Evolutionary conservation across 345 rosid species (phyloP), one percentile per base, ranked within the genome.

Genomic region (Litchi chinensis): DNA sequence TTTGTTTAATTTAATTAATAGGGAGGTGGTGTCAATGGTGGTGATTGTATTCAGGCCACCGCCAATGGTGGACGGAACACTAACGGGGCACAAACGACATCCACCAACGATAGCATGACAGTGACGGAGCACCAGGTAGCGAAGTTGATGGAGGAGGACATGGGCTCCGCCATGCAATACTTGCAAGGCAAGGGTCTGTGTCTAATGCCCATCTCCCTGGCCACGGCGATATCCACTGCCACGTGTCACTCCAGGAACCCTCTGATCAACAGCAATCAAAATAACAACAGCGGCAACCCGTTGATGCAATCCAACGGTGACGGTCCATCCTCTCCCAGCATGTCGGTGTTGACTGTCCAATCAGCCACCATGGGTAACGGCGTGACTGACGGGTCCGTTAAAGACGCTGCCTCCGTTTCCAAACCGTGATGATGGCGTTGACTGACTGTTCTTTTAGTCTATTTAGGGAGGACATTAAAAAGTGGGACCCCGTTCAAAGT

Each of bases 81-180:
- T n/a, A 68, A 86, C 79, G 83, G 82, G 65, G 77, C 71, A 68
- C 79, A 82, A 28, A 84, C 82, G 68, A 77, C 87, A 32, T 80
- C 87, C 41, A 24, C 85, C 1, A 86, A 87, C 65, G 93, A 87
- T 81, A 85, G 86, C 81, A 48, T 93, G n/a, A 88, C 93, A 63
- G 82, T 89, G 81, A 88, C 97, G 75, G 99, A 94, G 80, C 90
- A 91, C 69, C 97, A 95, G 73, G 99, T 96, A 63, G 98, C 95
- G 0, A 96, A 91, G 87, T 87, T 96, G 26, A 93, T 96, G 97
- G 98, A 96, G 65, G 97, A 96, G 82, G 99, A 96, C 77, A 96
- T 94, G 99, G 98, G 98, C 12, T 89, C 98, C 21, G 99, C 99
- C 79, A 96, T 96, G 99, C 98, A 94, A 83, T 96, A 94, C 48